Evolutionary conservation across 441 rosid genomes (phyloP), one percentile per base, ranked within the genome.

Genomic region (Croton laevigatus): DNA sequence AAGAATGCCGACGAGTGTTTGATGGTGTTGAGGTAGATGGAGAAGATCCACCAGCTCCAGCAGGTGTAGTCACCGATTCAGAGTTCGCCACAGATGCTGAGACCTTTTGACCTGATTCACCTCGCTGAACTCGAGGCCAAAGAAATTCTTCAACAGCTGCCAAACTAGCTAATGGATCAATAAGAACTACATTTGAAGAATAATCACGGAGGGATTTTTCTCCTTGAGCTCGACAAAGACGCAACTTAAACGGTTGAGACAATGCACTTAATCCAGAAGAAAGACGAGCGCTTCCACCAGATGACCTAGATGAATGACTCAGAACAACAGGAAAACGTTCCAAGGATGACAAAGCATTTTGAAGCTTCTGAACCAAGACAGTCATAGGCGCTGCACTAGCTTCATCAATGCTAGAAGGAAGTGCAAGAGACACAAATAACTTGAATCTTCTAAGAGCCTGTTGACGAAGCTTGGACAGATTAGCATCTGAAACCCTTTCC

Each of bases 241-340:
- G 97, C 81, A 96, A 83, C 84, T 94, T 94, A 71, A 96, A 81
- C 68, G 99, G 98, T 78, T 91, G 99, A 77, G 98, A 85, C 74
- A 96, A 79, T 70, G 98, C 97, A 84, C 97, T 87, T 68, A 94
- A 79, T 57, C 99, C 99, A 74, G 98, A 96, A 48, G 98, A 94
- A 70, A 91, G 97, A 64, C 98, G 97, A 38, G 96, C 98, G 81
- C 98, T 86, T 71, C 94, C 98, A 82, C 84, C 68, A 49, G 98
- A 88, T 74, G 93, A 81, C 84, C 98, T 91, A 73, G 98, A 78
- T 13, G 98, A 88, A 81, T 90, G 97, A 80, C 98, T 96, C 66
- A 96, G 82, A 68, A 94, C 98, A 74, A 96, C 97, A 13, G 98
- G 99, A 73, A 96, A 96, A 59, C 98, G 96, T 80, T 96, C 99